phyloP scores from a whole-genome alignment of 2,329 filamentous ascomycete genomes.

The Cladosporium sp. region DNA sequence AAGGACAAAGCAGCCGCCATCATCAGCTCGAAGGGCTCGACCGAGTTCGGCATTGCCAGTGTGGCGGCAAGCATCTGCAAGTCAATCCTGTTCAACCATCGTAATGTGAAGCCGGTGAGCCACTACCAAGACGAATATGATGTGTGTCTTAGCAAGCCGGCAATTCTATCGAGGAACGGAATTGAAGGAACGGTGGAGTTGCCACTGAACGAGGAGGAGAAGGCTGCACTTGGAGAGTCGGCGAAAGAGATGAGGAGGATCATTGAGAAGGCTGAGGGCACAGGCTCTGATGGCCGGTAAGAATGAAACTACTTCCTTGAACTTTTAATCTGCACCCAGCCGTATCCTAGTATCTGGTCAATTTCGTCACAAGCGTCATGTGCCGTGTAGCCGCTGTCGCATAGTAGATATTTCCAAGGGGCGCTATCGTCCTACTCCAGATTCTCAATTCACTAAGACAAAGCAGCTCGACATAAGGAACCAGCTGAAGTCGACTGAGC shows the following conservation, averaged over 20 bases:
- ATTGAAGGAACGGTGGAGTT: slow-evolving; percentile 44
- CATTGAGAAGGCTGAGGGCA: slow-evolving; percentile 42
- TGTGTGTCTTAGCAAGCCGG: slow-evolving; percentile 54
- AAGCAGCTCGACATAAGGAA: no score
- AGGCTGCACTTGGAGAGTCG: slow-evolving; percentile 35
- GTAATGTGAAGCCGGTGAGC: slow-evolving; percentile 50
- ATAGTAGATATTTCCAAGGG: no score
- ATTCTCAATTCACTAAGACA: no score
- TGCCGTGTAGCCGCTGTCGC: no score
- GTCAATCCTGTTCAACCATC: slow-evolving; percentile 52
- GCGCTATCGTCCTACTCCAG: no score
- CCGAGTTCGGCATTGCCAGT: slow-evolving; percentile 52
- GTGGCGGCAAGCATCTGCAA: slow-evolving; percentile 52
- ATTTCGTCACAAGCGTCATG: no score
- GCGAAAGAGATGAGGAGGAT: slow-evolving; percentile 39
- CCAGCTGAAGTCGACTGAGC: no score
- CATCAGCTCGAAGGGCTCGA: slow-evolving; percentile 53
- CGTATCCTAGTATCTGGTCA: no score
- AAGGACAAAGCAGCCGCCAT: slow-evolving; percentile 50
- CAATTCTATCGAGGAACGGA: slow-evolving; percentile 50
- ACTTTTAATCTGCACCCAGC: not conserved
- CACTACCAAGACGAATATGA: slow-evolving; percentile 50
- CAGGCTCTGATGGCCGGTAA: slow-evolving; percentile 20
- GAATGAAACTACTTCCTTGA: not conserved
- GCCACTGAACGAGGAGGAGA: slow-evolving; percentile 38